A percentile compares a stretch with the other conserved stretches of the same genome.
Evolutionary conservation across 257 asterid genomes (phyloP).

Genomic region (Solanum ossicruentum): DNA sequence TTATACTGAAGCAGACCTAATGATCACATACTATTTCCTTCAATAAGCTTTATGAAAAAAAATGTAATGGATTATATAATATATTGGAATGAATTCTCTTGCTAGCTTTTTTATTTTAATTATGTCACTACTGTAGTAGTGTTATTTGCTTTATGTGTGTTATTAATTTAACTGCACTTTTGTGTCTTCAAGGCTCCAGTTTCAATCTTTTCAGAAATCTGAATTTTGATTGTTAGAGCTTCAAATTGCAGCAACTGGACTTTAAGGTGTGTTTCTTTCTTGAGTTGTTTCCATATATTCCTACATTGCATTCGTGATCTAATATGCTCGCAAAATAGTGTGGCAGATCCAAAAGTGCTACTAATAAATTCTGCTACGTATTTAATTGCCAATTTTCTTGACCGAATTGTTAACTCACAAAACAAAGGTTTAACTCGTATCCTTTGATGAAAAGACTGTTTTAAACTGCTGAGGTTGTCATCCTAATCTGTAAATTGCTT

Average conservation of each 20-base stretch:
- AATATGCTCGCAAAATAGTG: not conserved
- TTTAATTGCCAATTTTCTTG: not conserved
- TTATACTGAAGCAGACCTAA: not conserved
- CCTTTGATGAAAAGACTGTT: not conserved
- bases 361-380: not conserved
- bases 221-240: not conserved
- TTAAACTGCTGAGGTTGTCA: not conserved
- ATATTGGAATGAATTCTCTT: not conserved
- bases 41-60: constrained; percentile 19
- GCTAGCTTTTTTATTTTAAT: constrained; percentile 2
- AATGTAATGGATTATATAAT: not conserved
- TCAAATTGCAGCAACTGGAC: not conserved
- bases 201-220: not conserved
- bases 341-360: not conserved
- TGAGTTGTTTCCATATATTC: not conserved
- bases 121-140: not conserved
- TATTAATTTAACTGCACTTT: not conserved
- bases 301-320: not conserved
- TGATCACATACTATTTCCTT: not conserved
- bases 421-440: not conserved
- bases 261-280: not conserved
- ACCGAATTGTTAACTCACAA: not conserved
- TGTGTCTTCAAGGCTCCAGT: not conserved
- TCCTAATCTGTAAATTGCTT: not conserved
- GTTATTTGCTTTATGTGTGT: not conserved